phyloP scores from a whole-genome alignment of 768 basidiomycete species.

The Porpolomopsis calyptriformis region DNA sequence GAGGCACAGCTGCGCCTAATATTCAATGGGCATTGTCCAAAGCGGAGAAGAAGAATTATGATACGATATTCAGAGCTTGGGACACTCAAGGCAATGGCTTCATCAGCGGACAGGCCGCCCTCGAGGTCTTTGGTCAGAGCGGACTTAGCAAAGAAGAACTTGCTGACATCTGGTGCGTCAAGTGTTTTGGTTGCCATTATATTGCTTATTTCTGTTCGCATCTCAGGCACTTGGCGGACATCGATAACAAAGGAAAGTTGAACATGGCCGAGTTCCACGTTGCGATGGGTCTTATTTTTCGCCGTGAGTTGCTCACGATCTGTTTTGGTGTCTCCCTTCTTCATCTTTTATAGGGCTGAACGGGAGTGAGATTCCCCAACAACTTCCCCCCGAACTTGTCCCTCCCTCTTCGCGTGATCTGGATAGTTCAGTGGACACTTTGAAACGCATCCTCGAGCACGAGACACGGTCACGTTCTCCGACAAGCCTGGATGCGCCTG shows the following conservation, averaged over 20 bases:
- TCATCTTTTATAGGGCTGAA: conserved; percentile 57
- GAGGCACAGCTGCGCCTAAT: conserved; percentile 53
- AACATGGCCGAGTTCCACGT: conserved; percentile 96
- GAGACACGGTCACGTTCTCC: conserved; percentile 71
- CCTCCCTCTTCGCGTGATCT: conserved; percentile 89
- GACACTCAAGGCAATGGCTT: conserved; percentile 73
- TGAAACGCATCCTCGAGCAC: conserved; percentile 79
- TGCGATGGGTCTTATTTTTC: conserved; percentile 96
- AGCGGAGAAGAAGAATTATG: conserved; percentile 92
- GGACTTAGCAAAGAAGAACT: conserved; percentile 83
- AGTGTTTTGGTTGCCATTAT: conserved; percentile 1
- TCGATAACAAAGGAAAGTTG: conserved; percentile 88
- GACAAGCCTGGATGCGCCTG: conserved; percentile 36
- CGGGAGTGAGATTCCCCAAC: conserved; percentile 81
- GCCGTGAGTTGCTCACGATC: conserved; percentile 48
- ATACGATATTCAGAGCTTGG: conserved; percentile 97
- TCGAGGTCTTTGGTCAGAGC: conserved; percentile 91
- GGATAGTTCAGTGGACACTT: conserved; percentile 77
- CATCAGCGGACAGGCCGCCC: conserved; percentile 72
- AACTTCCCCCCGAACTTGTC: conserved; percentile 78
- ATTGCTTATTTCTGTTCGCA: conserved; percentile 4
- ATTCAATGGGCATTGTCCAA: conserved; percentile 82
- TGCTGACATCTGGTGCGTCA: conserved; percentile 80
- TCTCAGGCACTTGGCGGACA: conserved; percentile 80
- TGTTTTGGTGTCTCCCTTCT: conserved; percentile 1